Percentiles rank a stretch among this genome's conserved stretches.
Evolutionary conservation across 2,329 filamentous ascomycete genomes (phyloP).

Genomic region (Penicillium sp.): DNA sequence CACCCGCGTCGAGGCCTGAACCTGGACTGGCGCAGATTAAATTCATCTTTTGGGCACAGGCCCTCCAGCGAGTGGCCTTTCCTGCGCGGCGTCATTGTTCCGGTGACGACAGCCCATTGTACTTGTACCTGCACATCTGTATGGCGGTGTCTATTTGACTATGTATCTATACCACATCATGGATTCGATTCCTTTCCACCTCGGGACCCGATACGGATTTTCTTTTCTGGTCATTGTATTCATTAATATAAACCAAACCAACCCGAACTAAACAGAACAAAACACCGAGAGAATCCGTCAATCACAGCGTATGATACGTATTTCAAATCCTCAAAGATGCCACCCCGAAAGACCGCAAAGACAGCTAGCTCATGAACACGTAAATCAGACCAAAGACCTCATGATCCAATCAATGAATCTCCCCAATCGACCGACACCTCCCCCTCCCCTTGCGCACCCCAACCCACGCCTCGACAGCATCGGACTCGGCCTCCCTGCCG

Average conservation of each 20-base stretch:
- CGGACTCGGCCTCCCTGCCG: slow-evolving; percentile 12
- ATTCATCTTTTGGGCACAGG: slow-evolving; percentile 2
- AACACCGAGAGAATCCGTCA: not conserved
- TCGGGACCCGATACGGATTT: too few species aligned
- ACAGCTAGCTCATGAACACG: not conserved
- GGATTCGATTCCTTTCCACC: slow-evolving; percentile 8
- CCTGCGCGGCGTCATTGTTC: not conserved
- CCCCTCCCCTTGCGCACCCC: slow-evolving; percentile 15
- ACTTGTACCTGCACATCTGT: slow-evolving; percentile 26
- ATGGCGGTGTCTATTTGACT: slow-evolving; percentile 17
- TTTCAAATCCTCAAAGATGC: too few species aligned
- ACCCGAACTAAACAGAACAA: not conserved
- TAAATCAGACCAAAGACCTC: not conserved
- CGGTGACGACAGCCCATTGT: slow-evolving; percentile 17
- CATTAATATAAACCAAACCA: slow-evolving; percentile 1
- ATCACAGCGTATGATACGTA: not conserved
- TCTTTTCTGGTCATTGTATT: too few species aligned
- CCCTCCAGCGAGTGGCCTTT: not conserved
- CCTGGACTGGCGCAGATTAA: not conserved
- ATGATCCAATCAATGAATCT: slow-evolving; percentile 11
- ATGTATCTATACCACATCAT: slow-evolving; percentile 25
- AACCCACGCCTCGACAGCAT: slow-evolving; percentile 23
- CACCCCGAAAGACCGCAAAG: too few species aligned
- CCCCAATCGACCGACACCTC: slow-evolving; percentile 22
- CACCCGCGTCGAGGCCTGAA: slow-evolving; percentile 53